phyloP scores from a whole-genome alignment of 371 early-diverging fungal species.

The Rhizopus stolonifer region DNA sequence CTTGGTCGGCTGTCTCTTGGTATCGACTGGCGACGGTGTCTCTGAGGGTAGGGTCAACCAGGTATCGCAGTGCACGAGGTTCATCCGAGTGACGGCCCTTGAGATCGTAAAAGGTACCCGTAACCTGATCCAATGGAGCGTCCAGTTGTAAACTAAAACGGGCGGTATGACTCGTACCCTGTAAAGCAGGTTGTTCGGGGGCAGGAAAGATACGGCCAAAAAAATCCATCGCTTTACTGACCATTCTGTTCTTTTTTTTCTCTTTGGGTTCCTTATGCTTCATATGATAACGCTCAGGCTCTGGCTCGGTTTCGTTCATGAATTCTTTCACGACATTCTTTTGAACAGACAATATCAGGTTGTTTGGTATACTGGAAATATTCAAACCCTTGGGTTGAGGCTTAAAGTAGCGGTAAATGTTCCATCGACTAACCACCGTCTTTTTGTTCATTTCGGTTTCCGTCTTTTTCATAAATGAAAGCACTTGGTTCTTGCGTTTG shows the following conservation, averaged over 20 bases:
- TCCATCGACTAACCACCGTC: constrained; percentile 51
- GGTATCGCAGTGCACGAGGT: constrained; percentile 26
- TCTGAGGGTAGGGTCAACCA: constrained; percentile 29
- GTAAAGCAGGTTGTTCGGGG: neutral
- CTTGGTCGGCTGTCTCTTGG: constrained; percentile 31
- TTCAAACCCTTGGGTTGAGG: constrained; percentile 50
- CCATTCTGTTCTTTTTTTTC: neutral
- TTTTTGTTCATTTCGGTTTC: constrained; percentile 39
- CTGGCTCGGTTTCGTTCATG: constrained; percentile 31
- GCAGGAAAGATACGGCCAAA: constrained; percentile 7
- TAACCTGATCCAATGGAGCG: constrained; percentile 23
- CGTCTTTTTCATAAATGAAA: constrained; percentile 44
- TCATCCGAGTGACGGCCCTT: constrained; percentile 13
- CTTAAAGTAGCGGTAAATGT: constrained; percentile 53
- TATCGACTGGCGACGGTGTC: constrained; percentile 27
- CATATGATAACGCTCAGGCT: neutral
- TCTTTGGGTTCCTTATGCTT: neutral
- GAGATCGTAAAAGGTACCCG: constrained; percentile 28
- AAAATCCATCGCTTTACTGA: constrained; percentile 9
- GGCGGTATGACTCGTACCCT: neutral
- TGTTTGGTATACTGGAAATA: constrained; percentile 40
- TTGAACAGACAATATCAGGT: constrained; percentile 42
- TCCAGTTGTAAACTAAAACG: constrained; percentile 21
- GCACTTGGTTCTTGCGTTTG: constrained; percentile 57
- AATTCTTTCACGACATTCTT: constrained; percentile 55